Base-by-base conservation (phyloP, 2,329 filamentous ascomycete genomes). In the Paraphaeosphaeria minitans region DNA sequence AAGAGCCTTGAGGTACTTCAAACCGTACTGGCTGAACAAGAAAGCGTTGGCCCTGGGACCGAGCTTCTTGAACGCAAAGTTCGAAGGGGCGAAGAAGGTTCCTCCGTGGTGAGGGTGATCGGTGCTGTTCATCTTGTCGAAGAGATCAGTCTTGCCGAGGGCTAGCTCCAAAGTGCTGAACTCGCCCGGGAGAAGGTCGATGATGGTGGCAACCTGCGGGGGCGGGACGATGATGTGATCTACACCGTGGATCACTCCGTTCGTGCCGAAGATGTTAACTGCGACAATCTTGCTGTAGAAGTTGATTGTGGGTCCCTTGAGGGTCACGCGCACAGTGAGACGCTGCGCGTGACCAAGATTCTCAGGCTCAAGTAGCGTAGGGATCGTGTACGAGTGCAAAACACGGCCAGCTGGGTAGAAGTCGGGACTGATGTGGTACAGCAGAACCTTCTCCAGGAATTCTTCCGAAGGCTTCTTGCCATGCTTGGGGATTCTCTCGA, bases 161-260 rank as follows among this genome's bases (percentile, higher is more conserved):
- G 86, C 93, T 8, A 93, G 84, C 53, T 89, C 83, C 1, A 96
- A 84, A 0, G 92, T 96, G 64, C 88, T 92, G 81, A 96, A 96
- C 61, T 88, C 83, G 48, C 81, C 77, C 0, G 93, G 92, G 39
- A 89, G 77, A 37, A 87, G 76, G 54, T 82, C 78, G 70, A 96
- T 84, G 33, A 93, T 86, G 10, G 85, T 82, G 54, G 86, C 81
- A 45, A 86, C 80, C 27, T 80, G 79, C 0, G 90, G 88, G 0
- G 93, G 93, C 3, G 92, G 92, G 9, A 94, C 69, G n/a, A 97
- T 83, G 55, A 95, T 81, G 61, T 81, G 83, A 78, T 93, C 86
- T 55, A 97, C 79, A 46, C 85, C 89, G 76, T 97, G 93, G 64
- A 96, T 86, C 41, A 95, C 82, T 43, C 93, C 93, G 71, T 96